A percentile compares a stretch with the other conserved stretches of the same genome.
phyloP scores from a whole-genome alignment of 768 basidiomycete genomes.

The Hericium erinaceus region DNA sequence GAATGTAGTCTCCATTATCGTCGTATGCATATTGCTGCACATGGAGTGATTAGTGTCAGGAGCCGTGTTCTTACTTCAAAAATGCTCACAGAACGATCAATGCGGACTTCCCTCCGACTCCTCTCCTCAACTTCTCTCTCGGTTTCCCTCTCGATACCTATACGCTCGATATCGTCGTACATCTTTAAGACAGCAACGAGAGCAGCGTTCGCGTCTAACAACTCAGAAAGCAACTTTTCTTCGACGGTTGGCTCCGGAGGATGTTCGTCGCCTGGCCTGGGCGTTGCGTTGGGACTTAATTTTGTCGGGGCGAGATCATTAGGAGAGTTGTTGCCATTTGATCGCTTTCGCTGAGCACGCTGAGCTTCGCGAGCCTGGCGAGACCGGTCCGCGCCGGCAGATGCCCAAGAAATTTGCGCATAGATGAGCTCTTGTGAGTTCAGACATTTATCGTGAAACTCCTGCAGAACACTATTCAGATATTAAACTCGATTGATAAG shows the following conservation, averaged over 20 bases:
- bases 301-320: slow-evolving; percentile 1
- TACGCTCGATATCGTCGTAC: slow-evolving; percentile 68
- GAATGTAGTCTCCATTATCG: slow-evolving; percentile 23
- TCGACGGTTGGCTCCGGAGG: slow-evolving; percentile 51
- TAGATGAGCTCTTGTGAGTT: slow-evolving; percentile 78
- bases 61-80: background rate
- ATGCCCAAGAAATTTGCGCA: slow-evolving; percentile 88
- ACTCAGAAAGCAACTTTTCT: slow-evolving; percentile 62
- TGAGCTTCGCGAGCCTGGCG: slow-evolving; percentile 23
- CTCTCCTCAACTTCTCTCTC: slow-evolving; percentile 57
- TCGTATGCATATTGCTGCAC: slow-evolving; percentile 29
- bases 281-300: background rate
- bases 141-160: slow-evolving; percentile 47
- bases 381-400: slow-evolving; percentile 69
- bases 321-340: slow-evolving; percentile 5
- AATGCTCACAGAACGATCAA: slow-evolving; percentile 54
- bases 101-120: slow-evolving; percentile 57
- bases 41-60: slow-evolving; percentile 1
- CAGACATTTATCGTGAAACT: slow-evolving; percentile 73
- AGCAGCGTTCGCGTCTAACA: slow-evolving; percentile 68
- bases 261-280: slow-evolving; percentile 12
- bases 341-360: slow-evolving; percentile 7
- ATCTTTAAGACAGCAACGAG: slow-evolving; percentile 59
- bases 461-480: slow-evolving; percentile 36
- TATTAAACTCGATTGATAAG: background rate